Base-by-base conservation (phyloP, 805 yeast species). In the Blastobotrys muscicola region DNA sequence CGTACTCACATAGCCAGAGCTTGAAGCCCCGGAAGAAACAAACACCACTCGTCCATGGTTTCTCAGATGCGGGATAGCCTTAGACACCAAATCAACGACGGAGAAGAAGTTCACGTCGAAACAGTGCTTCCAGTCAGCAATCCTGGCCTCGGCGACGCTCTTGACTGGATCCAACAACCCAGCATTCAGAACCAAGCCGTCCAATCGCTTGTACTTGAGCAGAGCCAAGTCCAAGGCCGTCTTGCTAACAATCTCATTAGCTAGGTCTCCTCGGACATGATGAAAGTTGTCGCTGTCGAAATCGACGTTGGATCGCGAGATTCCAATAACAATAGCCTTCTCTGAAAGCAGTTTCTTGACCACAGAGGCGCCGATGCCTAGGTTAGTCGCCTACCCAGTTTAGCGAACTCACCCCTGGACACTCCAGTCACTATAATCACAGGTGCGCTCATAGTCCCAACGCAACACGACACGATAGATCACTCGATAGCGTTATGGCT, bases 1-100 rank as follows among this genome's bases (percentile, higher is more conserved):
- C 8, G 4, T 4, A 51, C 51, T 39, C 51, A 62, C 74, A 50
- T 68, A 72, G 13, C 79, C 66, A 42, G 69, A 73, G 1, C 72
- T 70, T 13, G 94, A 73, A 0, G 97, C 97, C 4, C 96, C 97
- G 1, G 46, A 85, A 13, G 94, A 83, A 0, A 89, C 95, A 44
- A 82, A 76, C n/a, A 90, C 68, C 32, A 82, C 70, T 35, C 68
- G 72, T 0, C 95, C 95, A 10, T 71, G 64, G 3, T 67, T 59
- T 33, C 74, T 65, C 50, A 90, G 65, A 32, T 72, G 65, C 0
- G 90, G 87, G 38, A 84, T 60, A 0, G 82, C 64, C 31, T 63
- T 49, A 43, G 55, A 42, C 66, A 60, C 74, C 50, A 86, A 66
- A 2, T 71, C 70, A 4, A 86, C 82, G 3, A 81, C 72, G 4